A percentile compares a stretch with the other conserved stretches of the same genome.
These are phyloP conservation scores for Russula olivacea DNA, from an alignment of 768 basidiomycete genomes.

Conservation along the genomic window DNA sequence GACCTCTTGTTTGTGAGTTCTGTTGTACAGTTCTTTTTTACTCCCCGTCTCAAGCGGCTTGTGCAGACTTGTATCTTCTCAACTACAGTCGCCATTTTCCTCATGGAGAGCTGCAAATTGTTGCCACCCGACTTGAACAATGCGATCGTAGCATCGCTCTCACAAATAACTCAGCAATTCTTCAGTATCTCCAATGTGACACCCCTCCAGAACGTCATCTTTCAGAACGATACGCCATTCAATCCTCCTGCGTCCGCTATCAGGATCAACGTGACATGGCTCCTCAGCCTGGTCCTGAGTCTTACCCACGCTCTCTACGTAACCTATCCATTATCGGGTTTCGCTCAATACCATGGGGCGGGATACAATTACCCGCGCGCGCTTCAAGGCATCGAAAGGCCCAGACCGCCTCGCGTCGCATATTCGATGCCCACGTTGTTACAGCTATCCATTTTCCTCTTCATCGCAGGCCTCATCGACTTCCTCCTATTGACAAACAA, in stretches of 20 bases:
- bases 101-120: constrained; percentile 3
- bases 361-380: neutral
- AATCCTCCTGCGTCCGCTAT: neutral
- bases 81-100: neutral
- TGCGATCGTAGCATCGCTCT: neutral
- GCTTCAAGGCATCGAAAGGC: neutral
- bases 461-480: constrained; percentile 14
- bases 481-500: constrained; percentile 14
- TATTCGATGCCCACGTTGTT: neutral
- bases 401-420: neutral
- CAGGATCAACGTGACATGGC: constrained; percentile 15
- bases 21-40: neutral
- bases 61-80: constrained; percentile 17
- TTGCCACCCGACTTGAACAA: constrained; percentile 5
- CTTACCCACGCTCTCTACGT: constrained; percentile 4
- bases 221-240: neutral
- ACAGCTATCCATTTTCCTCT: constrained; percentile 13
- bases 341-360: neutral
- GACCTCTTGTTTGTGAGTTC: constrained; percentile 9
- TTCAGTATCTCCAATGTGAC: neutral
- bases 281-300: constrained; percentile 14
- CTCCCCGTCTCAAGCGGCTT: neutral
- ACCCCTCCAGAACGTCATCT: neutral
- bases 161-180: constrained; percentile 17
- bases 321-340: neutral